Evolutionary conservation across 2,329 filamentous ascomycete genomes (phyloP).

Genomic region (Verticillium tricorpus): DNA sequence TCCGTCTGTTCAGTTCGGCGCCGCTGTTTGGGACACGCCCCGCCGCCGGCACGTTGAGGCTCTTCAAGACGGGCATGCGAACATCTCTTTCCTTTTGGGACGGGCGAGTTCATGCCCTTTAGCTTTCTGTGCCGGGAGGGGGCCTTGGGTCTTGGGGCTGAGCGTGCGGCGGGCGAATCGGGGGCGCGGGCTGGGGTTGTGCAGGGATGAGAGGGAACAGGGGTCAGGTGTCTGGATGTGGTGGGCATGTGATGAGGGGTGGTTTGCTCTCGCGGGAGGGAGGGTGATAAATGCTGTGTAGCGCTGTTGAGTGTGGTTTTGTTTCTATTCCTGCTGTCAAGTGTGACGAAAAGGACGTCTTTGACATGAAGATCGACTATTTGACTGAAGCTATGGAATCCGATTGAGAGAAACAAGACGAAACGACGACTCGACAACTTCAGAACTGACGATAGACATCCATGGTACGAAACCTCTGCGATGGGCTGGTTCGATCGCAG

Average conservation of each 20-base stretch:
- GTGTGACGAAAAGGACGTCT: background rate
- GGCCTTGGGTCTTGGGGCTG: background rate
- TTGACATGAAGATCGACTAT: background rate
- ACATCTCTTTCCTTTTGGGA: background rate
- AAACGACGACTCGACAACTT: background rate
- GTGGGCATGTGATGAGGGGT: background rate
- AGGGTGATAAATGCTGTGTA: background rate
- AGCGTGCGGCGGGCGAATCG: background rate
- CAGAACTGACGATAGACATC: background rate
- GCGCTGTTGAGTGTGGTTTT: background rate
- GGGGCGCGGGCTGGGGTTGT: background rate
- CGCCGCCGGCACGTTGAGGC: background rate
- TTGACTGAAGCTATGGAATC: background rate
- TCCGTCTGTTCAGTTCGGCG: no score
- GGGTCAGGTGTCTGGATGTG: background rate
- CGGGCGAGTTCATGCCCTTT: no score
- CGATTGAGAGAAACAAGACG: background rate
- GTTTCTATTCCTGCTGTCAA: background rate
- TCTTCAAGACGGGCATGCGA: background rate
- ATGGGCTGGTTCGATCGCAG: conserved; percentile 25
- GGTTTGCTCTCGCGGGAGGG: background rate
- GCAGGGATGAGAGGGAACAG: background rate
- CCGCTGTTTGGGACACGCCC: no score
- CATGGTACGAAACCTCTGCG: conserved; percentile 1
- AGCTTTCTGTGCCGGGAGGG: background rate